phyloP scores from a whole-genome alignment of 768 basidiomycete species.

The Mycena albidolilacea region DNA sequence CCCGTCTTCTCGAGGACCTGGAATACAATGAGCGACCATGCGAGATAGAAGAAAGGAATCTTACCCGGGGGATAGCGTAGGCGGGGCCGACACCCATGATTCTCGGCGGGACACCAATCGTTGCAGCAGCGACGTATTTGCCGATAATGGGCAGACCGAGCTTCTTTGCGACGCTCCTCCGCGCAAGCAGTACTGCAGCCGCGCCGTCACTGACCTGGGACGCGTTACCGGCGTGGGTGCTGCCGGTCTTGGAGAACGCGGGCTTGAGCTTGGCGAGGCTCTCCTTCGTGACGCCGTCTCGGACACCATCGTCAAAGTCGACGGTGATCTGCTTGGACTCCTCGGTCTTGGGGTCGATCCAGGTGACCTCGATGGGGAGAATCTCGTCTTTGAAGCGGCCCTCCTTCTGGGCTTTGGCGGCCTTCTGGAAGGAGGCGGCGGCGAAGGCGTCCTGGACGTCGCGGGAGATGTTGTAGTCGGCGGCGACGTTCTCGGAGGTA shows the following conservation, averaged over 20 bases:
- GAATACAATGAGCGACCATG: slow-evolving; percentile 15
- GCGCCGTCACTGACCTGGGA: slow-evolving; percentile 95
- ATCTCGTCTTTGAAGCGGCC: slow-evolving; percentile 91
- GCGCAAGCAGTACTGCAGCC: slow-evolving; percentile 88
- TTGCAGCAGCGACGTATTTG: slow-evolving; percentile 82
- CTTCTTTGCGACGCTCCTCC: slow-evolving; percentile 84
- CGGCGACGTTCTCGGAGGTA: slow-evolving; percentile 94
- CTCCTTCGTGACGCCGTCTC: slow-evolving; percentile 87
- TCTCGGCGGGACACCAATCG: slow-evolving; percentile 86
- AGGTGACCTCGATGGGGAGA: slow-evolving; percentile 80
- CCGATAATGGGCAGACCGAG: slow-evolving; percentile 90
- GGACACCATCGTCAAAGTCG: slow-evolving; percentile 87
- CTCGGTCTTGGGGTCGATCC: slow-evolving; percentile 82
- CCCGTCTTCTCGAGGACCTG: slow-evolving; percentile 74
- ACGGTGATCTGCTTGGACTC: slow-evolving; percentile 77
- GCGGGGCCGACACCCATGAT: slow-evolving; percentile 96
- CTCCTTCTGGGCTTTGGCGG: slow-evolving; percentile 82
- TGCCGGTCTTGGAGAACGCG: slow-evolving; percentile 83
- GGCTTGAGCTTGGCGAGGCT: slow-evolving; percentile 86
- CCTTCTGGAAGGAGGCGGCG: slow-evolving; percentile 88
- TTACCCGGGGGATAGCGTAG: slow-evolving; percentile 83
- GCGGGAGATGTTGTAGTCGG: slow-evolving; percentile 82
- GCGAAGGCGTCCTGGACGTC: slow-evolving; percentile 88
- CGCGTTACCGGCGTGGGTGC: slow-evolving; percentile 89
- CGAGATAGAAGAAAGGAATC: slow-evolving; percentile 11